Evolutionary conservation across 257 asterid species (phyloP), one percentile per base, ranked within the genome.

Genomic region (Henckelia pumila): DNA sequence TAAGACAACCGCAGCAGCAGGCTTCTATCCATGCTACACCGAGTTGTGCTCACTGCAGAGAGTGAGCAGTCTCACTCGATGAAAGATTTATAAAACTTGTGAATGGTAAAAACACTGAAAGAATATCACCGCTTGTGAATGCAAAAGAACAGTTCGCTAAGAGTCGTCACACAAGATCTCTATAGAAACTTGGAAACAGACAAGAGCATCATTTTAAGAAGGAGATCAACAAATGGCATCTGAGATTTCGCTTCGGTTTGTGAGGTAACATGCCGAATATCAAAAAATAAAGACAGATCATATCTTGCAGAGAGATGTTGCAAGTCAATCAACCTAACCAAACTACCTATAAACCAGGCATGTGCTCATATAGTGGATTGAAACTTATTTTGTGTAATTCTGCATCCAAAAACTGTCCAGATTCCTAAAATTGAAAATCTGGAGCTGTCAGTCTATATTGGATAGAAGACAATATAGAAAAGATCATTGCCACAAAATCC

Each of bases 381-480:
- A 53, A 67, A 56, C 73, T 79, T 30, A 71, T 83, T 59, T 71
- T 44, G 53, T 35, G 50, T 21, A 50, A 67, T 63, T 59, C 76
- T 65, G 81, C 80, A 70, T 64, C 64, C 23, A 69, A 63, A 63
- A 73, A 71, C 10, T 57, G 44, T 56, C 66, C 72, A 66, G 64
- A 64, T 35, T 69, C 58, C 20, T 63, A 65, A 57, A 75, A 57
- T 65, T 60, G 64, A 70, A 59, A 64, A 76, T 24, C 52, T 71
- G 44, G 72, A 35, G 64, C 67, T 67, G 78, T 75, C 75, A 56
- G 77, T 77, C 76, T 60, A 25, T 14, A 37, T 59, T 72, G 78
- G 59, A 57, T 66, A 63, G 61, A 29, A 29, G 64, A 66, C 22
- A 59, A 68, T 4, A 7, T 25, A 22, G 52, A 67, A 56, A 44